Evolutionary conservation across 495 filamentous ascomycete species (phyloP), one percentile per base, ranked within the genome.

Genomic region (Schizothecium vesticola): DNA sequence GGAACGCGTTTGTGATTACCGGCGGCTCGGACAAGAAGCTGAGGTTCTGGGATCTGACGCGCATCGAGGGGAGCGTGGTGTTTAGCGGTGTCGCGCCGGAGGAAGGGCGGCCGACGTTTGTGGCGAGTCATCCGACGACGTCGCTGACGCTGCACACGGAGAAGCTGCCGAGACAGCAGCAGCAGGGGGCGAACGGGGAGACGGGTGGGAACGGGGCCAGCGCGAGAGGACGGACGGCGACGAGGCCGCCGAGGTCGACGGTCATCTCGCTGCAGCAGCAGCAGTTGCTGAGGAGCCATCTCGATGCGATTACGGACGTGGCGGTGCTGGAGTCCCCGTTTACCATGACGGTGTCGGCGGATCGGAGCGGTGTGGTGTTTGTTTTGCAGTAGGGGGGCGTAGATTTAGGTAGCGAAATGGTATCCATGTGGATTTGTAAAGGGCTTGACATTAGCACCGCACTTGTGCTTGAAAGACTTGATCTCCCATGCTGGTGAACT

Each of bases 311-410:
- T 66, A 85, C 89, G 69, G 96, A 98, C 81, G 90, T 97, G 61
- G 91, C 90, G 13, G 80, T 98, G 66, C 78, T 99, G 73, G 92
- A 97, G 80, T 83, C 85, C 66, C 96, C 96, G 60, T 97, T 96
- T 78, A 89, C 92, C 10, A 97, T 98, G 93, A 87, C 91, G 56
- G 83, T 98, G 28, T 94, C 90, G 72, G 94, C 89, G 61, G 96
- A 99, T 81, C 85, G 94, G 71, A 89, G 89, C n/a, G 96, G 96
- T 4, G 89, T 94, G 75, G 87, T 98, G 60, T 96, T 95, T 82
- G 88, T 98, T 43, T 97, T 96, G 65, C 80, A 82, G 70, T 84
- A 76, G 73, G 22, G 12, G 5, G n/a, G 1, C 8, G 22, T 23
- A 58, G 25, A 29, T 4, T 33, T 19, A 43, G 10, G 19, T 2